Percentiles rank a stretch among this genome's conserved stretches.
Evolutionary conservation across 148 eudicot genomes (phyloP).

Genomic region (Rhododendron simsii): DNA sequence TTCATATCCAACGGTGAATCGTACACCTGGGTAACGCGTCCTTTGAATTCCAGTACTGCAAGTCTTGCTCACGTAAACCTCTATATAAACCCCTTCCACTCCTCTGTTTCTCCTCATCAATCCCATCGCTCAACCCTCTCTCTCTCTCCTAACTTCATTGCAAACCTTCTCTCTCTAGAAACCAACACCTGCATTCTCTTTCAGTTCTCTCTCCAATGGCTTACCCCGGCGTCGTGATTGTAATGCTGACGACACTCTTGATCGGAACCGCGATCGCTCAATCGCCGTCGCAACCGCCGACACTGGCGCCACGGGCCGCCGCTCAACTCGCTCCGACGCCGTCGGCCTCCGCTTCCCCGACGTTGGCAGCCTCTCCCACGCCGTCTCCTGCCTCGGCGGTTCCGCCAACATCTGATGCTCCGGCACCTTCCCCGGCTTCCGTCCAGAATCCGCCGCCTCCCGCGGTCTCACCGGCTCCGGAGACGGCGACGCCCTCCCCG

Average conservation of each 20-base stretch:
- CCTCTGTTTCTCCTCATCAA: neutral
- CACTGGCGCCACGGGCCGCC: neutral
- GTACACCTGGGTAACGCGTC: neutral
- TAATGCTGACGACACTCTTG: neutral
- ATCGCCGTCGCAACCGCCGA: neutral
- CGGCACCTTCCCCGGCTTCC: neutral
- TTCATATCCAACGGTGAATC: neutral
- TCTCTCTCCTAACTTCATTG: neutral
- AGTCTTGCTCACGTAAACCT: neutral
- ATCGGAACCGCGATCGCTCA: constrained; percentile 3
- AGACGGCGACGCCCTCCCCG: neutral
- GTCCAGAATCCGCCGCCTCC: neutral
- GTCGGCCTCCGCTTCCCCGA: neutral
- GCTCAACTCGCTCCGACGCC: neutral
- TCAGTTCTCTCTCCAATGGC: neutral
- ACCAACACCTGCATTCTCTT: neutral
- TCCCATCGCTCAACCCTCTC: neutral
- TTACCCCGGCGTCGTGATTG: neutral
- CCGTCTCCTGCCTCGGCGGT: neutral
- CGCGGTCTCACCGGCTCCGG: neutral
- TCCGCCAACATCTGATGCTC: neutral
- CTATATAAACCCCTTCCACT: neutral
- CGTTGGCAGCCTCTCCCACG: neutral
- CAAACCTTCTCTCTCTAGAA: neutral
- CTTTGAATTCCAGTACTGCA: neutral